Evolutionary conservation across 2,329 filamentous ascomycete species (phyloP).

Genomic region (Alternaria sp.): DNA sequence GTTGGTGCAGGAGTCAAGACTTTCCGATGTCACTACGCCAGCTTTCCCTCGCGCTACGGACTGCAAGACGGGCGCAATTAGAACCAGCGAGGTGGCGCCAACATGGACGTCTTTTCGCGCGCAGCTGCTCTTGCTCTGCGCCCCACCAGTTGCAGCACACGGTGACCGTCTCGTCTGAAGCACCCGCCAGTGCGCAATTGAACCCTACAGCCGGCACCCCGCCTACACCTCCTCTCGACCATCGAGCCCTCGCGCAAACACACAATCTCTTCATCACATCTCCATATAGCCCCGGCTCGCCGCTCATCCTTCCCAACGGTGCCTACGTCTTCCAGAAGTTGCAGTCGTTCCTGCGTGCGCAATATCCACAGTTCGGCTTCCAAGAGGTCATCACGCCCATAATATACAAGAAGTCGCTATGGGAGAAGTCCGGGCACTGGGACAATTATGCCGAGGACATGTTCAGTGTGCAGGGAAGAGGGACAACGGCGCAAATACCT

Average conservation of each 20-base stretch:
- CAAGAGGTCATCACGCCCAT: slow-evolving; percentile 88
- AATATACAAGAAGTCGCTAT: slow-evolving; percentile 87
- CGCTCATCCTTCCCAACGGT: slow-evolving; percentile 83
- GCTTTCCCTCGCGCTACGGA: slow-evolving; percentile 22
- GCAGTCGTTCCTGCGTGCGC: slow-evolving; percentile 78
- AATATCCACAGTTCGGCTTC: slow-evolving; percentile 85
- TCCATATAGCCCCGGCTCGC: slow-evolving; percentile 81
- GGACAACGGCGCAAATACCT: slow-evolving; percentile 52
- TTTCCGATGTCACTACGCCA: slow-evolving; percentile 42
- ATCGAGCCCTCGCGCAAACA: slow-evolving; percentile 57
- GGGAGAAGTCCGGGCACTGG: slow-evolving; percentile 85
- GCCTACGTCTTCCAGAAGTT: slow-evolving; percentile 84
- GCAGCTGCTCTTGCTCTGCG: slow-evolving; percentile 46
- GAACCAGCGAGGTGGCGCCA: background rate
- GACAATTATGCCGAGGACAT: slow-evolving; percentile 92
- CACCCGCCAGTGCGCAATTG: slow-evolving; percentile 28
- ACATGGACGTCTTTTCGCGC: slow-evolving; percentile 17
- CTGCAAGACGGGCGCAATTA: slow-evolving; percentile 16
- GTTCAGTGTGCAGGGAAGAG: slow-evolving; percentile 75
- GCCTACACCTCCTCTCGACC: slow-evolving; percentile 53
- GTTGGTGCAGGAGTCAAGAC: slow-evolving; percentile 22
- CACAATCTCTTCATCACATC: slow-evolving; percentile 83
- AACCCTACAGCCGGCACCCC: slow-evolving; percentile 43
- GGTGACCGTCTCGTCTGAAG: slow-evolving; percentile 24
- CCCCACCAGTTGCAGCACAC: slow-evolving; percentile 34